These are phyloP conservation scores for Alternaria rosae DNA, from an alignment of 2,329 filamentous ascomycete species.

Conservation along the genomic window DNA sequence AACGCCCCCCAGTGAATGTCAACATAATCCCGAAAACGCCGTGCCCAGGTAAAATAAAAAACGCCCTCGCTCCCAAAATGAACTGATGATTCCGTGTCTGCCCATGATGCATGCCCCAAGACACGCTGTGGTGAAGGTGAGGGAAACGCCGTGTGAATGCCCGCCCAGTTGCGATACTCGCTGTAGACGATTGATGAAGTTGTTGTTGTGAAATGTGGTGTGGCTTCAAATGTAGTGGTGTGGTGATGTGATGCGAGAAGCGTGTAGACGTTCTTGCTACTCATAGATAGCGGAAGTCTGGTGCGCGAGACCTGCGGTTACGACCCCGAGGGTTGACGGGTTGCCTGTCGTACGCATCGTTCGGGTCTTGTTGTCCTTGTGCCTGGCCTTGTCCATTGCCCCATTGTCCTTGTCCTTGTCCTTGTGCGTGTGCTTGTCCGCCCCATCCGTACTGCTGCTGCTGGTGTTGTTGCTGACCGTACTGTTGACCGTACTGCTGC, in stretches of 20 bases:
- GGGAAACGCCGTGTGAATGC: background rate
- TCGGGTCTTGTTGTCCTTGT: constrained; percentile 12
- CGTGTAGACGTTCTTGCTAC: background rate
- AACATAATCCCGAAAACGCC: background rate
- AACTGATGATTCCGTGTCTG: background rate
- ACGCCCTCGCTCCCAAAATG: background rate
- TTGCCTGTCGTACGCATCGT: constrained; percentile 87
- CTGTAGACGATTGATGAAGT: constrained; percentile 99
- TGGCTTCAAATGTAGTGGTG: constrained; percentile 5
- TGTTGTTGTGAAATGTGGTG: constrained; percentile 61
- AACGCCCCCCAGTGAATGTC: background rate
- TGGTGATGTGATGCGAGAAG: constrained; percentile 2
- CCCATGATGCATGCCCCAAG: background rate
- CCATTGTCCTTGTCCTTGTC: constrained; percentile 11
- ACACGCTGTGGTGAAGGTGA: background rate
- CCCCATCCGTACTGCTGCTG: constrained; percentile 22
- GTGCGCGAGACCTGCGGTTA: constrained; percentile 79
- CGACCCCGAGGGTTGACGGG: constrained; percentile 92
- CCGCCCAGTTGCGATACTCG: background rate
- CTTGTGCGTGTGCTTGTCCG: background rate
- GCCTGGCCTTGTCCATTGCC: constrained; percentile 1
- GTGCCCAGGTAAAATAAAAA: background rate
- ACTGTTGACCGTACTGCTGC: constrained; percentile 12
- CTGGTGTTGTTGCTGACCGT: constrained; percentile 15
- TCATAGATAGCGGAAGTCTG: constrained; percentile 66